phyloP scores from a whole-genome alignment of 108 stramenopile species.

The Nitzschia inconspicua region DNA sequence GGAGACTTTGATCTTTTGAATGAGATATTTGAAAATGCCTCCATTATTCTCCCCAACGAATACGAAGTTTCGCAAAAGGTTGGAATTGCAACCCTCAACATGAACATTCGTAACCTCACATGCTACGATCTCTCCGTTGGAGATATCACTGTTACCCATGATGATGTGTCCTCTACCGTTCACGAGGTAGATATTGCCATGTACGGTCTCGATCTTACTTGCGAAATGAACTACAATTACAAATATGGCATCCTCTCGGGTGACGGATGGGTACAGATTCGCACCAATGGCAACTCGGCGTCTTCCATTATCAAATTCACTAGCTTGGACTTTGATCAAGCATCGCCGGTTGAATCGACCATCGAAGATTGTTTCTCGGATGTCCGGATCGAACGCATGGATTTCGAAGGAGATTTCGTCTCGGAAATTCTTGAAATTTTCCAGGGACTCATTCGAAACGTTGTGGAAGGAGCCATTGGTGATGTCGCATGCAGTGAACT shows the following conservation, averaged over 20 bases:
- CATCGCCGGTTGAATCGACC: conserved; percentile 36
- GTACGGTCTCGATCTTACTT: conserved; percentile 16
- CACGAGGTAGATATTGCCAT: conserved; percentile 10
- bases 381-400: conserved; percentile 45
- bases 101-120: conserved; percentile 14
- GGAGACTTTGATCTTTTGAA: conserved; percentile 25
- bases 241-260: conserved; percentile 15
- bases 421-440: conserved; percentile 46
- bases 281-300: conserved; percentile 29
- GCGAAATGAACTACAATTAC: conserved; percentile 30
- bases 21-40: conserved; percentile 23
- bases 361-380: conserved; percentile 36
- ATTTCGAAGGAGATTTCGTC: conserved; percentile 51
- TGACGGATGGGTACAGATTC: conserved; percentile 12
- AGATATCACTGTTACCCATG: conserved; percentile 13
- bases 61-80: conserved; percentile 18
- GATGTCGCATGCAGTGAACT: conserved; percentile 50
- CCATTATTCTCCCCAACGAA: conserved; percentile 12
- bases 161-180: not conserved
- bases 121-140: conserved; percentile 28
- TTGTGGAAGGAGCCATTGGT: conserved; percentile 35
- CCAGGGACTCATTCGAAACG: conserved; percentile 40
- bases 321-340: conserved; percentile 28
- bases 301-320: conserved; percentile 31
- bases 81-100: conserved; percentile 3